Evolutionary conservation across 768 basidiomycete genomes (phyloP).

Genomic region (Candolleomyces aberdarensis): DNA sequence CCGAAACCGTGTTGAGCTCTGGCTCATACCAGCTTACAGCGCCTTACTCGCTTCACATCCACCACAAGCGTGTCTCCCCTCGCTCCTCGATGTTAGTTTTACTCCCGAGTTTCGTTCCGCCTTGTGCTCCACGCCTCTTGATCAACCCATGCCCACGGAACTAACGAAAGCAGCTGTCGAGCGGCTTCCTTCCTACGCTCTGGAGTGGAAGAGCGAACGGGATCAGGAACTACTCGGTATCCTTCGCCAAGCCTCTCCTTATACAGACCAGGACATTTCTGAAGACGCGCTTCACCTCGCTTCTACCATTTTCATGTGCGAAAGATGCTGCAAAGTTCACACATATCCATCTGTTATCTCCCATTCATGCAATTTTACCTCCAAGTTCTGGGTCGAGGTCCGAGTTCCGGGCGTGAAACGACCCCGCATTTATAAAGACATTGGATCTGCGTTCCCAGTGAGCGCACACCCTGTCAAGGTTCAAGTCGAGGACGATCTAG

Average conservation of each 20-base stretch:
- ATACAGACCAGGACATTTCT: not conserved
- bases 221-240: not conserved
- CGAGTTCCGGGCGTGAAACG: not conserved
- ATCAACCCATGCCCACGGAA: not conserved
- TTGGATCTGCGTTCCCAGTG: not conserved
- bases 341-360: not conserved
- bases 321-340: not conserved
- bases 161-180: not conserved
- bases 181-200: not conserved
- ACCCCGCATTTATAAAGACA: not conserved
- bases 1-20: not conserved
- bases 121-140: not conserved
- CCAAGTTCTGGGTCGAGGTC: not conserved
- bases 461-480: not conserved
- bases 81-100: not conserved
- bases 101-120: not conserved
- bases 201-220: not conserved
- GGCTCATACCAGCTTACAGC: not conserved
- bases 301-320: not conserved
- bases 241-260: not conserved
- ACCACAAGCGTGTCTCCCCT: not conserved
- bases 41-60: not conserved
- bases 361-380: not conserved
- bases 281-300: not conserved
- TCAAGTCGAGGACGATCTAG: not conserved